These are phyloP conservation scores for Pleurotus pulmonarius DNA, from an alignment of 768 basidiomycete genomes.

Conservation along the genomic window DNA sequence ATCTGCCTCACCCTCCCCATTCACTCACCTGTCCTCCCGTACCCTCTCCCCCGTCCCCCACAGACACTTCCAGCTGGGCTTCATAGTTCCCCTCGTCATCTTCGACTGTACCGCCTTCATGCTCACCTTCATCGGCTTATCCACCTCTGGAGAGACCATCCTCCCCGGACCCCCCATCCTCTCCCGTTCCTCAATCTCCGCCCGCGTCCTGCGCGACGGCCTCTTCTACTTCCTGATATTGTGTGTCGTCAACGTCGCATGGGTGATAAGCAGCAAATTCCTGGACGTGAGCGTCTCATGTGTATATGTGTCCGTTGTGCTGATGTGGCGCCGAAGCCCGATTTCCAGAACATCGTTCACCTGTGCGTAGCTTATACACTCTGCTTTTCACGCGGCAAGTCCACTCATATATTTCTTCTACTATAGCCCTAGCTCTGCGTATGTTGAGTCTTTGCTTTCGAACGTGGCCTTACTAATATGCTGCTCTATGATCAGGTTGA, in stretches of 20 bases:
- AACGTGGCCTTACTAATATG: neutral
- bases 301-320: no score
- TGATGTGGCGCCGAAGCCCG: neutral
- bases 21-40: neutral
- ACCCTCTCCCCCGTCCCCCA: neutral
- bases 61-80: neutral
- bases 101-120: neutral
- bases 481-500: neutral
- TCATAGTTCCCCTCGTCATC: neutral
- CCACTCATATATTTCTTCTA: neutral
- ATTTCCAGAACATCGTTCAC: neutral
- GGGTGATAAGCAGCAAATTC: neutral
- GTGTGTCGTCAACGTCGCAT: neutral
- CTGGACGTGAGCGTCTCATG: neutral
- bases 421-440: neutral
- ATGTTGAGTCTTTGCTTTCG: neutral
- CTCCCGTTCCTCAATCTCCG: neutral
- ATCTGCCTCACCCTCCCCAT: neutral
- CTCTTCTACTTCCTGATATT: neutral
- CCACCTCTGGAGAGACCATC: neutral
- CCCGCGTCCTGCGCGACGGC: neutral
- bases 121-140: neutral
- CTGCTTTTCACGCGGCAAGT: neutral
- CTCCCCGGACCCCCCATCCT: no score
- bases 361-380: neutral